Evolutionary conservation across 257 asterid genomes (phyloP), one percentile per base, ranked within the genome.

Genomic region (Linderniella brevidens): DNA sequence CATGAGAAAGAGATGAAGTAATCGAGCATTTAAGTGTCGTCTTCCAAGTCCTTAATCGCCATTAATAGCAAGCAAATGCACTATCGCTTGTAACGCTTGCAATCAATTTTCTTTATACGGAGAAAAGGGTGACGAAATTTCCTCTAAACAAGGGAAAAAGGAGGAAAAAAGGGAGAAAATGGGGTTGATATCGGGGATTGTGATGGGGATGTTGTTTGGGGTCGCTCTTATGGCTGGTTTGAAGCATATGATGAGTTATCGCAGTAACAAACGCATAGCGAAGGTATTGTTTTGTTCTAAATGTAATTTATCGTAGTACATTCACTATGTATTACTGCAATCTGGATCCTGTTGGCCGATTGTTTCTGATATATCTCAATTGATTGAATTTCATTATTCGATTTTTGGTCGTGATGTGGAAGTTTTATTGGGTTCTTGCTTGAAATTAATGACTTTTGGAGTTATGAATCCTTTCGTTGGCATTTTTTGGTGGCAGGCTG

Each of bases 201-300:
- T 78, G 69, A 64, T 70, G 88, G 97, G 95, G 63, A 78, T 78
- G 57, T 13, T 80, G 35, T 68, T 73, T 13, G 97, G 97, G 62
- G 70, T 88, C 68, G 82, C 65, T 37, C 56, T 88, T 64, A 88
- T 88, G 95, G 86, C 83, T 18, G 93, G 80, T 19, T 87, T 83
- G 95, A 75, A 66, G 59, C 62, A 71, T 36, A 80, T 83, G 97
- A 88, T 70, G 77, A 54, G 40, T 57, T 53, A 72, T 48, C 71
- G 97, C 25, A 68, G 79, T 76, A 65, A 51, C 19, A 76, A 74
- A 58, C 86, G 97, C 37, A 43, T 61, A 35, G 81, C 97, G 0
- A 88, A 80, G 95, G 95, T 88, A n/a, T 62, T 45, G 13, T 0
- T 29, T 48, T 13, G 39, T 59, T 39, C 37, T 17, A 15, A n/a